These are phyloP conservation scores for Acanthamoeba polyphaga DNA, from an alignment of 208 protist species.

Conservation along the genomic window DNA sequence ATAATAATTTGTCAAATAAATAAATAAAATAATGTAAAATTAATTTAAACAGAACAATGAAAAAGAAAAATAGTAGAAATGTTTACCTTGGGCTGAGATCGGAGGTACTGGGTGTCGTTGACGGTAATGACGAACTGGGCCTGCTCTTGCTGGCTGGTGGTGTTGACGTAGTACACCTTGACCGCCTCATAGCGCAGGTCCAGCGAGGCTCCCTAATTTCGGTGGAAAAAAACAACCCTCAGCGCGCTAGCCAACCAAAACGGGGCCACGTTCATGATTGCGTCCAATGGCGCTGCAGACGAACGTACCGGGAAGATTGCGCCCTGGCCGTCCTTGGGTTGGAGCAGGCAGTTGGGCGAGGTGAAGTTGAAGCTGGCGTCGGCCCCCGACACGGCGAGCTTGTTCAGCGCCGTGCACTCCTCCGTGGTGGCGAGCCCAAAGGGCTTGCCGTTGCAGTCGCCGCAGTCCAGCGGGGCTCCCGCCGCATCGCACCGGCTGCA, in stretches of 20 bases:
- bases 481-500: neutral
- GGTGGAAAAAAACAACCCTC: neutral
- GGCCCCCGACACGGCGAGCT: neutral
- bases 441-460: neutral
- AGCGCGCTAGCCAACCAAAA: no score
- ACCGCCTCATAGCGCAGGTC: neutral
- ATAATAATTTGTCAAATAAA: no score
- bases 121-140: neutral
- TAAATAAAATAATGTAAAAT: no score
- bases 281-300: no score
- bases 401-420: neutral
- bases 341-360: neutral
- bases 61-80: no score
- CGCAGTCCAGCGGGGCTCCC: neutral
- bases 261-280: neutral
- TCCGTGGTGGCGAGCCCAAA: neutral
- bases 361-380: constrained; percentile 4
- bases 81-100: neutral
- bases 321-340: neutral
- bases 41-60: no score
- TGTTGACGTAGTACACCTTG: neutral
- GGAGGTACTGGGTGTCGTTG: neutral
- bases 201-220: neutral
- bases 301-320: neutral
- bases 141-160: neutral